phyloP scores from a whole-genome alignment of 768 basidiomycete species.

The Ramaria sp. region DNA sequence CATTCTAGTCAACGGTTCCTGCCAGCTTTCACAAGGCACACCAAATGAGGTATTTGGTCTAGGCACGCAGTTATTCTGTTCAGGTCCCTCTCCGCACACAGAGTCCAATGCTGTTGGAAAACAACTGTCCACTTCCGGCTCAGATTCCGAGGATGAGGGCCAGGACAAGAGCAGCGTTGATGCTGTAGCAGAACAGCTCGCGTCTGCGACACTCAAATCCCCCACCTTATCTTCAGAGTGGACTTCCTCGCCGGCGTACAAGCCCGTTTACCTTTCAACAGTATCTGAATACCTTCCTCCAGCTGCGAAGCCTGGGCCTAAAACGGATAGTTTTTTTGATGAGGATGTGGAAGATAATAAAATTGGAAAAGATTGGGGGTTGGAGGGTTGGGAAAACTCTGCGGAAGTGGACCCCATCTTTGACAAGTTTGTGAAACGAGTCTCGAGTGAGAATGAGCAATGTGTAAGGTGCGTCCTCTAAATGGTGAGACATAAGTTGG shows the following conservation, averaged over 20 bases:
- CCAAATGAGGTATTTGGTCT: conserved; percentile 21
- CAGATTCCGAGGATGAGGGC: conserved; percentile 8
- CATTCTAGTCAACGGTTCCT: not conserved
- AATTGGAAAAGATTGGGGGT: conserved; percentile 42
- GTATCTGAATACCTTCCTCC: conserved; percentile 60
- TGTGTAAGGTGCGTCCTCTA: conserved; percentile 61
- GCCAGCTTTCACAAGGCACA: not conserved
- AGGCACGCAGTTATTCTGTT: conserved; percentile 59
- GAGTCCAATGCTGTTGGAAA: not conserved
- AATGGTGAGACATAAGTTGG: not conserved
- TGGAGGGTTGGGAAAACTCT: conserved; percentile 76
- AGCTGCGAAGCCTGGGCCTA: conserved; percentile 31
- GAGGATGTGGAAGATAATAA: conserved; percentile 24
- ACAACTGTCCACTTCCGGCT: conserved; percentile 11
- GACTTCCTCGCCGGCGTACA: conserved; percentile 51
- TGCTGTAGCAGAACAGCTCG: conserved; percentile 25
- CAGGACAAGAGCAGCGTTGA: conserved; percentile 16
- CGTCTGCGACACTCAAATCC: conserved; percentile 19
- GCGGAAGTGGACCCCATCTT: conserved; percentile 76
- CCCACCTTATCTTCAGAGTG: conserved; percentile 29
- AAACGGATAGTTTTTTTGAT: conserved; percentile 31
- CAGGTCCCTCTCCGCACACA: not conserved
- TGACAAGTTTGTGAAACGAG: conserved; percentile 68
- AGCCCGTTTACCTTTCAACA: conserved; percentile 61
- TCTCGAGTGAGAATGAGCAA: conserved; percentile 64